A percentile compares a stretch with the other conserved stretches of the same genome.
Conservation (phyloP, 129 eudicot genomes). For the Tagetes patula region DNA sequence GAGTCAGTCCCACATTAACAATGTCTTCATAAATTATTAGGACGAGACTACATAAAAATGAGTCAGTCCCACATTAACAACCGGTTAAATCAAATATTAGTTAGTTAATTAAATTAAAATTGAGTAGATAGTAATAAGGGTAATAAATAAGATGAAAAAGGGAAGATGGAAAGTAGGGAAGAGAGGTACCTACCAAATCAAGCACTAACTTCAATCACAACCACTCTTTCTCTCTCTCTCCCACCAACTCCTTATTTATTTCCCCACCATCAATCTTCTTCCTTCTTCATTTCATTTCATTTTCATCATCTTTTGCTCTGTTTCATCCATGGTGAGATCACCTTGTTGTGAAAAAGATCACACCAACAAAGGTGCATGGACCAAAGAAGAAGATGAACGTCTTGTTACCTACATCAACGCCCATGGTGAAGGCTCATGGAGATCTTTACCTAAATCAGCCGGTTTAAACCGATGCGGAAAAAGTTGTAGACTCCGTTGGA, state of each 20-base stretch:
- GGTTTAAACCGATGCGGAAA: slow-evolving; percentile 71
- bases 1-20: too few relatives aligned
- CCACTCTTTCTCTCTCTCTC: slow-evolving; percentile 49
- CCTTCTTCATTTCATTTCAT: background rate
- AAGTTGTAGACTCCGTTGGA: slow-evolving; percentile 75
- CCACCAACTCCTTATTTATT: slow-evolving; percentile 43
- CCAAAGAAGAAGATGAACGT: slow-evolving; percentile 77
- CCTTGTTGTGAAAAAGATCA: slow-evolving; percentile 80
- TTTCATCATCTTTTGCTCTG: background rate
- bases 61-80: too few relatives aligned
- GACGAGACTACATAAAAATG: too few relatives aligned
- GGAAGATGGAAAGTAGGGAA: slow-evolving; percentile 47
- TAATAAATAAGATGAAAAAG: slow-evolving; percentile 29
- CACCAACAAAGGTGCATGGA: slow-evolving; percentile 94
- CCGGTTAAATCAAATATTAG: too few relatives aligned
- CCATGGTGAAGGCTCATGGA: slow-evolving; percentile 76
- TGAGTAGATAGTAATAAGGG: background rate
- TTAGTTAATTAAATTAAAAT: too few relatives aligned
- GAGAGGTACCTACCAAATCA: slow-evolving; percentile 69
- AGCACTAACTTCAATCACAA: slow-evolving; percentile 66
- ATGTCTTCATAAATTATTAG: too few relatives aligned
- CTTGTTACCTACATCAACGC: slow-evolving; percentile 60
- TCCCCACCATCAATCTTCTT: slow-evolving; percentile 33
- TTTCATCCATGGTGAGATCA: slow-evolving; percentile 51
- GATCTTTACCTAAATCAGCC: slow-evolving; percentile 67